Evolutionary conservation across 305 asterid species (phyloP), one percentile per base, ranked within the genome.

Genomic region (Fraxinus paxiana): DNA sequence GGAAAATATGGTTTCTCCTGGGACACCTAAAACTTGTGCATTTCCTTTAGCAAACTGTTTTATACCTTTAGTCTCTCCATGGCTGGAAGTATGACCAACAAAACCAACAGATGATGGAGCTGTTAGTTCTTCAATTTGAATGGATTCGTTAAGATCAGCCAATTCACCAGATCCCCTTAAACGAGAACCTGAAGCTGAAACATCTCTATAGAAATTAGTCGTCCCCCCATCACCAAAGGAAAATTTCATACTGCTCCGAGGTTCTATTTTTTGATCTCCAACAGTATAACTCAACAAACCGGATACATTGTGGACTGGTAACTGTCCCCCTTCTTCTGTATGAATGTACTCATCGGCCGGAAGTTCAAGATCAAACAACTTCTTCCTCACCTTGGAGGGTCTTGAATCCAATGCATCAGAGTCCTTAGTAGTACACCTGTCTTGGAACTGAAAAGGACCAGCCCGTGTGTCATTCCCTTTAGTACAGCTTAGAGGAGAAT

Each of bases 91-190:
- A 67, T 78, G 88, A 35, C 92, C 88, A 43, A 87, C 85, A 79
- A 92, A 91, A 80, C 83, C 88, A 82, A 87, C 80, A 35, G 93
- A 82, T 24, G 89, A 85, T 67, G 92, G 90, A 76, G 79, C 84
- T 3, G 75, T 75, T 75, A 77, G 84, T 83, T 88, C 98, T 79
- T 93, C 94, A 70, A 84, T 77, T 83, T 83, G 89, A 82, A 90
- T 37, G 72, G 98, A 97, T 83, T 90, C 96, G 82, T 95, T 95
- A 63, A 92, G 92, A 91, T 95, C 97, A 76, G 97, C 97, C 88
- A 93, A 83, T 80, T 84, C 76, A 48, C 77, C 63, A 12, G 89
- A 48, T 83, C 86, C 86, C 86, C 88, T 90, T 71, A 85, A 69
- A 85, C 83, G 76, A 18, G 89, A 85, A 77, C 78, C 86, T 81